Evolutionary conservation across 2,329 filamentous ascomycete species (phyloP), one percentile per base, ranked within the genome.

Genomic region (Onygenales sp.): DNA sequence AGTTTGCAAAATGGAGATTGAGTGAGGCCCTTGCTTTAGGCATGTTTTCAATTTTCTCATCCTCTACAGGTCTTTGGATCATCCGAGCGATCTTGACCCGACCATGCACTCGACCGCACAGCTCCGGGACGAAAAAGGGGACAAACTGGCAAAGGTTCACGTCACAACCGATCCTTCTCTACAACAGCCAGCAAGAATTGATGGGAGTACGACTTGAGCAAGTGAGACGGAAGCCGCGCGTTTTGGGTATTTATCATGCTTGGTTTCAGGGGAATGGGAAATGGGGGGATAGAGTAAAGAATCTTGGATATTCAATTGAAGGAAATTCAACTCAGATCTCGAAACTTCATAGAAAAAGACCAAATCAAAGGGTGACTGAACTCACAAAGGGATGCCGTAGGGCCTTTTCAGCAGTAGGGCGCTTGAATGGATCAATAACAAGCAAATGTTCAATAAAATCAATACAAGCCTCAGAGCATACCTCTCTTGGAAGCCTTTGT

Each of bases 361-460:
- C 8, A 38, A 38, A n/a, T 44, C 42, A 44, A 17, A 44, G 10
- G 14, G 3, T 44, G 32, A 54, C 43, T 17, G 52, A 54, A 38
- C 11, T 50, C 14, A 50, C 46, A 39, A 48, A 55, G 7, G 53
- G 53, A 43, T 55, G 50, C 32, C 42, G 44, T 31, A 55, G n/a
- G 1, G 54, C 54, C 32, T 14, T 35, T 21, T 52, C 44, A 5
- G 54, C 54, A 3, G 39, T 55, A 0, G 54, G 50, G 3, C 54
- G 35, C 33, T 52, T 45, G 2, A 21, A 17, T 31, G 43, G 54
- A 36, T 55, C 50, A 42, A 55, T 50, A 9, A 55, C 45, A 45
- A 52, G 50, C 31, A 55, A 42, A 45, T 50, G 44, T 42, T 55
- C 50, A 33, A 52, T 49, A 13, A 53, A 52, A 50, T 55, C 54